A percentile compares a stretch with the other conserved stretches of the same genome.
Evolutionary conservation across 2,329 filamentous ascomycete genomes (phyloP).

Genomic region (Monilinia fructigena): DNA sequence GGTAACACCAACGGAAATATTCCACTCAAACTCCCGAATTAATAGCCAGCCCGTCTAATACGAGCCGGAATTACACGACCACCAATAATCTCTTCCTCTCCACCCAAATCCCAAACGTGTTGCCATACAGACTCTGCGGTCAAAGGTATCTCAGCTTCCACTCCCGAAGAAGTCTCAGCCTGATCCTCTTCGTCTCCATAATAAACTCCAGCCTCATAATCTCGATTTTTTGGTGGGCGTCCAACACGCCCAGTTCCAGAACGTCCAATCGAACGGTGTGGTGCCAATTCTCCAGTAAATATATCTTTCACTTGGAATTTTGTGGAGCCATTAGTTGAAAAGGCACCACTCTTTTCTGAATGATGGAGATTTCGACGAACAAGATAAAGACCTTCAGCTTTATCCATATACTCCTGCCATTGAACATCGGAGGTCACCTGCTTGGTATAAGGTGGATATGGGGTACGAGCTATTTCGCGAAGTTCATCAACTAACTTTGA

Average conservation of each 20-base stretch:
- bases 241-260: slow-evolving; percentile 6
- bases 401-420: slow-evolving; percentile 14
- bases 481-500: slow-evolving; percentile 7
- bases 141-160: not conserved
- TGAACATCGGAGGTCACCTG: not conserved
- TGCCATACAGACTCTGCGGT: slow-evolving; percentile 2
- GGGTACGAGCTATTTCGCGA: not conserved
- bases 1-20: not conserved
- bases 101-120: slow-evolving; percentile 7
- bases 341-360: not conserved
- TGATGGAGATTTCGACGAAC: slow-evolving; percentile 15
- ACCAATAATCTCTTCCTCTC: slow-evolving; percentile 7
- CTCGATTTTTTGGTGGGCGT: slow-evolving; percentile 1
- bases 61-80: slow-evolving; percentile 13
- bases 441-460: slow-evolving; percentile 14
- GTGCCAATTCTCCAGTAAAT: slow-evolving; percentile 1
- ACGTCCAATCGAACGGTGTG: not conserved
- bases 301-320: slow-evolving; percentile 10
- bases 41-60: slow-evolving; percentile 8
- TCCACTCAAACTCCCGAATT: not conserved
- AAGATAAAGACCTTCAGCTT: slow-evolving; percentile 7
- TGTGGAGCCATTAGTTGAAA: not conserved
- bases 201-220: not conserved
- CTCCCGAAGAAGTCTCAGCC: not conserved
- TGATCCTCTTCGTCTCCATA: slow-evolving; percentile 1